Percentiles rank a stretch among this genome's conserved stretches.
These are phyloP conservation scores for Haberlea rhodopensis DNA, from an alignment of 257 asterid species.

Conservation along the genomic window DNA sequence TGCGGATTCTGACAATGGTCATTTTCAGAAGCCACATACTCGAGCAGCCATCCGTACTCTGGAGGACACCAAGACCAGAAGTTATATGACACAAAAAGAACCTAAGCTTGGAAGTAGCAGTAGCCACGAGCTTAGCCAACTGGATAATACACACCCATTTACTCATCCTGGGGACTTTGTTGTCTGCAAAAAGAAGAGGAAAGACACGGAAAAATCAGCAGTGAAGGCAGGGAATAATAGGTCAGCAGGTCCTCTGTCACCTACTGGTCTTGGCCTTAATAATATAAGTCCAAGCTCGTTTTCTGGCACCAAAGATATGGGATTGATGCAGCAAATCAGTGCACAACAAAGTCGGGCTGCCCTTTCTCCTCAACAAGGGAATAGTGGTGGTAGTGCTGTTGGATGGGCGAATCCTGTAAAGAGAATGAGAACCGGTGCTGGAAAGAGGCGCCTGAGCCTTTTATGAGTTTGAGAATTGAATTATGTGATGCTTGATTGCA, in stretches of 20 bases:
- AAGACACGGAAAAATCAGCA: constrained; percentile 72
- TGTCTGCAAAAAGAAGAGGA: constrained; percentile 89
- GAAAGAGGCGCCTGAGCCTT: constrained; percentile 80
- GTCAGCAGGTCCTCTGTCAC: constrained; percentile 67
- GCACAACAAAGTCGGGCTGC: constrained; percentile 54
- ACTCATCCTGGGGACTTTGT: constrained; percentile 94
- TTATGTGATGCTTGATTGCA: constrained; percentile 12
- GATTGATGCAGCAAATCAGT: constrained; percentile 47
- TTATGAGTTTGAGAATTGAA: constrained; percentile 33
- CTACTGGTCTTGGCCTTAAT: constrained; percentile 53
- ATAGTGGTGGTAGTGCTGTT: constrained; percentile 60
- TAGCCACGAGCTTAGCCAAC: constrained; percentile 45
- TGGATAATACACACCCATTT: constrained; percentile 51
- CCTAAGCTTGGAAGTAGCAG: constrained; percentile 45
- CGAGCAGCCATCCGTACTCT: constrained; percentile 45
- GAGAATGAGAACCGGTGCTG: constrained; percentile 80
- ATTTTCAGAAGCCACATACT: constrained; percentile 57
- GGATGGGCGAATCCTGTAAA: constrained; percentile 98
- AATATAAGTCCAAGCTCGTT: constrained; percentile 54
- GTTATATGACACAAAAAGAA: constrained; percentile 47
- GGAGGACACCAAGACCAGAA: constrained; percentile 48
- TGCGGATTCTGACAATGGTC: constrained; percentile 51
- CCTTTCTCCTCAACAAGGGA: constrained; percentile 58
- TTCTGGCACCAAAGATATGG: constrained; percentile 46
- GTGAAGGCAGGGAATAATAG: constrained; percentile 46